Percentiles rank a stretch among this genome's conserved stretches.
phyloP scores from a whole-genome alignment of 805 yeast genomes.

The Wickerhamomyces sydowiorum region DNA sequence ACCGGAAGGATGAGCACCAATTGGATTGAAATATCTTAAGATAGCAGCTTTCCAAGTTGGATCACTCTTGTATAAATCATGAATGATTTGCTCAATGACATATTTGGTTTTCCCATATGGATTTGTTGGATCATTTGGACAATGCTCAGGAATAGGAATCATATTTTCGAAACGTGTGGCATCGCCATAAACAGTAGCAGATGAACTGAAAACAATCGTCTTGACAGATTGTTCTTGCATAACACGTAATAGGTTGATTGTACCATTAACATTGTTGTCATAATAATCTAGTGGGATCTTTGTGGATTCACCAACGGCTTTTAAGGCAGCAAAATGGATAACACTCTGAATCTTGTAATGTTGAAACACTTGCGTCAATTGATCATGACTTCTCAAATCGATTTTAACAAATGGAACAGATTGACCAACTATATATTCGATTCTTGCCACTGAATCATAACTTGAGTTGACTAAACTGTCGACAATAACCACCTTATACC shows the following conservation, averaged over 20 bases:
- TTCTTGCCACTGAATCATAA: constrained; percentile 56
- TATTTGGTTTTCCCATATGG: constrained; percentile 76
- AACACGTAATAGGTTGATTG: constrained; percentile 49
- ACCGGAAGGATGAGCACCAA: constrained; percentile 84
- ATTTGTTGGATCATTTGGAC: constrained; percentile 69
- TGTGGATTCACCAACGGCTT: constrained; percentile 78
- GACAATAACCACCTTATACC: constrained; percentile 64
- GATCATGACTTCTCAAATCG: constrained; percentile 50
- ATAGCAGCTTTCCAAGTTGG: constrained; percentile 48
- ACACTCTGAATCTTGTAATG: constrained; percentile 49
- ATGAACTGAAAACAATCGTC: constrained; percentile 64
- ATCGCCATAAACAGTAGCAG: constrained; percentile 83
- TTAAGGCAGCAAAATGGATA: constrained; percentile 76
- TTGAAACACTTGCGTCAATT: constrained; percentile 41
- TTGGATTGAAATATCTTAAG: constrained; percentile 76
- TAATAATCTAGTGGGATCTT: constrained; percentile 63
- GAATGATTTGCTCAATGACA: constrained; percentile 55
- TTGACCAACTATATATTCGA: constrained; percentile 44
- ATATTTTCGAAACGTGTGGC: constrained; percentile 65
- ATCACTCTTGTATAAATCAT: constrained; percentile 46
- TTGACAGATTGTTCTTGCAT: constrained; percentile 42
- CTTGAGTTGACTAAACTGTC: constrained; percentile 68
- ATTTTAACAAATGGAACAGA: constrained; percentile 50
- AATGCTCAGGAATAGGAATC: constrained; percentile 75
- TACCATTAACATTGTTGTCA: constrained; percentile 62